These are phyloP conservation scores for Malassezia restricta DNA, from an alignment of 1,284 basidiomycete genomes.

Conservation along the genomic window DNA sequence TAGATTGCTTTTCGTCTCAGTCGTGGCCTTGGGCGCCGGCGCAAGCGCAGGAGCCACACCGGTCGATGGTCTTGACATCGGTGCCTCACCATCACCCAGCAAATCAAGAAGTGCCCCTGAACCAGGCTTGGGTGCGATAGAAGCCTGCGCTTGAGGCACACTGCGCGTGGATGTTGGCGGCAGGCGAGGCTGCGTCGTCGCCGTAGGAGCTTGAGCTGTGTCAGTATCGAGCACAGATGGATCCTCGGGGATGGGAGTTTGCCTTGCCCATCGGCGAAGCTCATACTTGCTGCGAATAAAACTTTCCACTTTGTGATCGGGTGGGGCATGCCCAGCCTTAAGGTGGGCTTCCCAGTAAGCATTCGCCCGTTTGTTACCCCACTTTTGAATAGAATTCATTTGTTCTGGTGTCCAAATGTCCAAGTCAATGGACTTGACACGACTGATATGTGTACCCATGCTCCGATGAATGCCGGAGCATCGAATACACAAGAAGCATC, in stretches of 20 bases:
- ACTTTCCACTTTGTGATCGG: constrained; percentile 96
- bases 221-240: constrained; percentile 62
- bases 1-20: constrained; percentile 49
- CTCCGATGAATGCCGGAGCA: constrained; percentile 96
- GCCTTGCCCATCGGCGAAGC: constrained; percentile 76
- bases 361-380: constrained; percentile 87
- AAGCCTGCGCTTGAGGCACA: background rate
- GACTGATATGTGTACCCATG: constrained; percentile 73
- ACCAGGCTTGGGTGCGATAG: constrained; percentile 15
- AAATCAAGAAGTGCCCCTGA: constrained; percentile 8
- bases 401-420: constrained; percentile 97
- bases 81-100: background rate
- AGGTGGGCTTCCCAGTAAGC: constrained; percentile 95
- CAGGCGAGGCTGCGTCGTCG: background rate
- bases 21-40: background rate
- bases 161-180: background rate
- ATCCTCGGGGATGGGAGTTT: constrained; percentile 69
- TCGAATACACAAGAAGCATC: constrained; percentile 85
- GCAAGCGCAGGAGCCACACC: background rate
- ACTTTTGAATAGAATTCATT: constrained; percentile 65
- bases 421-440: constrained; percentile 88
- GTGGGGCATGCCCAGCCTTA: constrained; percentile 78
- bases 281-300: constrained; percentile 98
- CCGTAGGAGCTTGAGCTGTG: background rate
- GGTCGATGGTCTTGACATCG: background rate